Conservation (phyloP, 306 rosid species). For the Alnus rubra region DNA sequence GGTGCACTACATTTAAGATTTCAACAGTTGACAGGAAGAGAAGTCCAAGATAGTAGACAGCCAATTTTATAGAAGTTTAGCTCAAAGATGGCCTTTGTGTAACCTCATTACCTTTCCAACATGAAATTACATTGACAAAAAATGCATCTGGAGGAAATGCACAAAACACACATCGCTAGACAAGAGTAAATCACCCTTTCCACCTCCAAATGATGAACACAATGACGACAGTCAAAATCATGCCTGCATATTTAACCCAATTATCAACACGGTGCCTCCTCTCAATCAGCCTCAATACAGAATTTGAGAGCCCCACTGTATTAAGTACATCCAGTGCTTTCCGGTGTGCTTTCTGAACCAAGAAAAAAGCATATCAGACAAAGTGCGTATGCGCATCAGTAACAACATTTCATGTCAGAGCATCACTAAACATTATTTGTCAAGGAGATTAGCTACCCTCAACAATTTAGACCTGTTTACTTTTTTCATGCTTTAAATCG, state of each 20-base stretch:
- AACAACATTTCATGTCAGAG: not conserved
- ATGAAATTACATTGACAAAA: not conserved
- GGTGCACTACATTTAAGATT: not conserved
- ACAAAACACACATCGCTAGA: not conserved
- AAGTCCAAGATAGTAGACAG: not conserved
- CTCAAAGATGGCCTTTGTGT: not conserved
- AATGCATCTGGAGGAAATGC: not conserved
- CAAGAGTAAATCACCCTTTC: conserved; percentile 32
- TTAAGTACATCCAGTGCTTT: conserved; percentile 80
- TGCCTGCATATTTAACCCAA: conserved; percentile 83
- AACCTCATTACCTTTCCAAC: not conserved
- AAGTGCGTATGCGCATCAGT: not conserved
- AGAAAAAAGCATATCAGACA: not conserved
- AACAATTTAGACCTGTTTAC: not conserved
- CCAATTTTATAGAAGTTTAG: not conserved
- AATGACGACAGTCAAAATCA: conserved; percentile 61
- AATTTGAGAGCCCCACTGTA: conserved; percentile 77
- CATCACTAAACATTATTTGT: not conserved
- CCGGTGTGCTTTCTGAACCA: conserved; percentile 75
- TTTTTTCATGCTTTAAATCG: not conserved
- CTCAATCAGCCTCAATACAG: conserved; percentile 80
- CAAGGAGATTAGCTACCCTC: not conserved
- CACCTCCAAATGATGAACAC: conserved; percentile 58
- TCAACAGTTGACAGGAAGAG: not conserved
- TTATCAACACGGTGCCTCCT: conserved; percentile 68